Evolutionary conservation across 2,329 filamentous ascomycete species (phyloP).

Genomic region (Aureobasidium sp.): DNA sequence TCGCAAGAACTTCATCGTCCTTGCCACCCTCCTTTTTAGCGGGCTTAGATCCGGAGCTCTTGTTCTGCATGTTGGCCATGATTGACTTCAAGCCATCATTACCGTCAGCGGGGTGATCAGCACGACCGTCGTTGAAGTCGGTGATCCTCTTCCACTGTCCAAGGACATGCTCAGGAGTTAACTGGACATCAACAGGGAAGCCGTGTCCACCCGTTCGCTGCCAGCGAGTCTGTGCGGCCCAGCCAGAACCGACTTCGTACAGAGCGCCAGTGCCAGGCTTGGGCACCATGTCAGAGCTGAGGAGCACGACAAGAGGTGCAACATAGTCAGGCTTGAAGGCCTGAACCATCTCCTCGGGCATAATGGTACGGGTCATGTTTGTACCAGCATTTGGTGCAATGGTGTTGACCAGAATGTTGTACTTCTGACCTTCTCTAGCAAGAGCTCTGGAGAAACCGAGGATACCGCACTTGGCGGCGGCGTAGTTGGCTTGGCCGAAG

Average conservation of each 20-base stretch:
- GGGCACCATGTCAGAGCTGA: conserved; percentile 81
- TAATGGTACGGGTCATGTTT: conserved; percentile 84
- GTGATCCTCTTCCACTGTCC: conserved; percentile 70
- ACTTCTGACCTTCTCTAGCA: conserved; percentile 86
- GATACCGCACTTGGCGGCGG: conserved; percentile 66
- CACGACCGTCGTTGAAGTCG: conserved; percentile 79
- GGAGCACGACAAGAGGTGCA: conserved; percentile 80
- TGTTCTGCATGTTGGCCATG: conserved; percentile 81
- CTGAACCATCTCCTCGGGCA: conserved; percentile 96
- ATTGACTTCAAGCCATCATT: conserved; percentile 72
- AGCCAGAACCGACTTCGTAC: conserved; percentile 92
- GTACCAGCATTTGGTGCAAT: conserved; percentile 97
- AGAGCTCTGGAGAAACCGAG: conserved; percentile 91
- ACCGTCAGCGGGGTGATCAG: conserved; percentile 76
- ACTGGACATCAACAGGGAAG: conserved; percentile 78
- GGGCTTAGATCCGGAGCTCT: conserved; percentile 35
- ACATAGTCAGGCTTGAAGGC: conserved; percentile 99
- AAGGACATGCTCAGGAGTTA: conserved; percentile 78
- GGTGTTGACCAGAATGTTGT: conserved; percentile 97
- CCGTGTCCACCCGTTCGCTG: conserved; percentile 82
- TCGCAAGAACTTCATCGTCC: conserved; percentile 60
- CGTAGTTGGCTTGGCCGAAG: conserved; percentile 97
- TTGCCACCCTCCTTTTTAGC: conserved; percentile 28
- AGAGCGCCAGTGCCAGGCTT: conserved; percentile 75
- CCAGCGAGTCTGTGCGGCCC: conserved; percentile 89